Evolutionary conservation across 805 yeast genomes (phyloP), one percentile per base, ranked within the genome.

Genomic region (Ogataea henricii): DNA sequence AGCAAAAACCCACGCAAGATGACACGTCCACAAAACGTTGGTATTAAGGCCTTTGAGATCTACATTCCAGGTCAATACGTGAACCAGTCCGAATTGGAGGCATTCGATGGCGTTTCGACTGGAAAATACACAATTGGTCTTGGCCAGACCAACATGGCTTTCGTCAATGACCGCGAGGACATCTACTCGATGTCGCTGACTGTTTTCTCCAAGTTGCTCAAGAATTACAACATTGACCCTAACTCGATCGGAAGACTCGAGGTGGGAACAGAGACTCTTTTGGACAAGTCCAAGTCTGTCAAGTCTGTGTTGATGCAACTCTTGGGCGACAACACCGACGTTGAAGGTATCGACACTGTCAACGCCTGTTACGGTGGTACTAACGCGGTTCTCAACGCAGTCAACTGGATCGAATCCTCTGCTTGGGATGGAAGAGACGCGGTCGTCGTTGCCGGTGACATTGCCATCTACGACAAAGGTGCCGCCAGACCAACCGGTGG

Each of bases 401-500:
- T 94, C 62, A 90, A 90, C 80, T 94, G 99, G 98, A 71, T 94
- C 57, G 97, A 94, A 74, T 89, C 97, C 26, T 82, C 89, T 23
- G 78, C 92, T 37, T 94, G 99, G 99, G 99, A 94, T 65, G 99
- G 99, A 55, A 83, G 98, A 70, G 90, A 92, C 64, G 98, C 98
- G 47, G 81, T 94, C 62, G 99, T 92, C 47, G 96, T 92, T 18
- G 84, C 94, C 66, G 98, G 97, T 71, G 99, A 94, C 72, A 94
- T 94, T 69, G 99, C 99, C 65, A 85, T 94, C 59, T 94, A 94
- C 72, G 90, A 91, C 62, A 82, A 91, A 74, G 99, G 99, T 68
- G 86, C 96, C 32, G 99, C 99, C 48, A 86, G 99, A 79, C 99
- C 99, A 65, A 94, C 99, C 45, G 99, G 99, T 70, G 99, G 99